Conservation (phyloP, 2,329 filamentous ascomycete species). For the Pseudogymnoascus sp. region DNA sequence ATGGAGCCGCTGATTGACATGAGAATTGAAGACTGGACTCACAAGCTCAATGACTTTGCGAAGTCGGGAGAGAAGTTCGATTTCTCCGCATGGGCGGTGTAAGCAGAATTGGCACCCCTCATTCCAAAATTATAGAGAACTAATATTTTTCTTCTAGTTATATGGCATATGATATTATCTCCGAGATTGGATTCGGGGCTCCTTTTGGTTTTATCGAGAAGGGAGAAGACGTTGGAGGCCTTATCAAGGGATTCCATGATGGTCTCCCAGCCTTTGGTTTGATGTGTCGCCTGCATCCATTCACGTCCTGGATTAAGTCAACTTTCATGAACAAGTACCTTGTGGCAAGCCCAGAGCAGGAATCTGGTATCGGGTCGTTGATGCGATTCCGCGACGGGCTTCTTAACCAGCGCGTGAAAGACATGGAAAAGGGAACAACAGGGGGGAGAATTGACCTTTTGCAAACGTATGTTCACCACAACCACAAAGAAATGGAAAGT, state of each 20-base stretch:
- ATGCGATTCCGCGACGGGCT: slow-evolving; percentile 51
- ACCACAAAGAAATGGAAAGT: slow-evolving; percentile 8
- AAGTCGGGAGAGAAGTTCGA: slow-evolving; percentile 39
- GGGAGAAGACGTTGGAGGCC: slow-evolving; percentile 42
- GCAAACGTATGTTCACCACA: slow-evolving; percentile 34
- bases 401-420: slow-evolving; percentile 38
- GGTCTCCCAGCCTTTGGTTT: slow-evolving; percentile 43
- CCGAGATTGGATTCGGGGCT: slow-evolving; percentile 46
- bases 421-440: slow-evolving; percentile 38
- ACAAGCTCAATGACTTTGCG: slow-evolving; percentile 40
- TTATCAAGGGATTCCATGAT: slow-evolving; percentile 48
- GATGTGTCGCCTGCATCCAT: slow-evolving; percentile 43
- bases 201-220: slow-evolving; percentile 48
- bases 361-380: slow-evolving; percentile 45
- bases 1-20: slow-evolving; percentile 50
- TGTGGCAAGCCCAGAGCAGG: slow-evolving; percentile 43
- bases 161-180: slow-evolving; percentile 51
- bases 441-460: slow-evolving; percentile 42
- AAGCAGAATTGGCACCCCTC: slow-evolving; percentile 16
- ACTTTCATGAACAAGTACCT: slow-evolving; percentile 44
- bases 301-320: slow-evolving; percentile 46
- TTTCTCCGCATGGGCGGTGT: slow-evolving; percentile 47
- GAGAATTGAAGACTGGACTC: slow-evolving; percentile 42
- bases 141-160: slow-evolving; percentile 25
- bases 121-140: background rate